Base-by-base conservation (phyloP, 2,329 filamentous ascomycete genomes). In the Diaporthe sp. region DNA sequence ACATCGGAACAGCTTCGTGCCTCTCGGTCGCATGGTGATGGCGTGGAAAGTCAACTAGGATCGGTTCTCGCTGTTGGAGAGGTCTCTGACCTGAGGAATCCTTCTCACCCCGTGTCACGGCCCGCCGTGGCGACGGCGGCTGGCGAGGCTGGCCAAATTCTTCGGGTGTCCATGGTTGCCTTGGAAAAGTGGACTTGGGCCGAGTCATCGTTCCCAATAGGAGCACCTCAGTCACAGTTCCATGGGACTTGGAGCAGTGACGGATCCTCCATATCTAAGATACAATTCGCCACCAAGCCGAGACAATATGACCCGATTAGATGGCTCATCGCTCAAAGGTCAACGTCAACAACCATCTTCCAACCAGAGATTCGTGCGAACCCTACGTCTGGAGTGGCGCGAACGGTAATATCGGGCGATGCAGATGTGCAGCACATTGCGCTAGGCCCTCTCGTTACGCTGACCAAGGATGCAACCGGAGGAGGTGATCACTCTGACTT, bases 401-500 rank as follows among this genome's bases (percentile, higher is more conserved):
- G 67, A 10, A 57, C 65, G 42, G 59, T 71, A 53, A 62, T 72
- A 25, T 72, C 78, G 59, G 57, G 76, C 79, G 53, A 82, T 81
- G 77, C 74, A 25, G 81, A 79, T 1, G 79, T 87, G 4, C 91
- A 91, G 0, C 85, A 86, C 70, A 86, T 95, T 22, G 85, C 89
- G 53, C 83, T 89, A 3, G 91, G 90, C 59, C 88, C 88, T 0
- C 79, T 94, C 3, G 81, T 91, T 9, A 87, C 84, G 13, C 81
- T 95, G n/a, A 82, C 85, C 0, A 85, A 85, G 19, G 81, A 86
- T 3, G 83, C 88, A 42, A 92, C 90, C 0, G 91, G 89, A 2
- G 89, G 88, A 1, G 84, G 83, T 42, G 80, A 86, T 0, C 92
- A 94, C 79, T 87, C 88, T 0, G 92, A 95, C 82, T 85, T 94